phyloP scores from a whole-genome alignment of 805 yeast species.

The Cyberlindnera meyerae region DNA sequence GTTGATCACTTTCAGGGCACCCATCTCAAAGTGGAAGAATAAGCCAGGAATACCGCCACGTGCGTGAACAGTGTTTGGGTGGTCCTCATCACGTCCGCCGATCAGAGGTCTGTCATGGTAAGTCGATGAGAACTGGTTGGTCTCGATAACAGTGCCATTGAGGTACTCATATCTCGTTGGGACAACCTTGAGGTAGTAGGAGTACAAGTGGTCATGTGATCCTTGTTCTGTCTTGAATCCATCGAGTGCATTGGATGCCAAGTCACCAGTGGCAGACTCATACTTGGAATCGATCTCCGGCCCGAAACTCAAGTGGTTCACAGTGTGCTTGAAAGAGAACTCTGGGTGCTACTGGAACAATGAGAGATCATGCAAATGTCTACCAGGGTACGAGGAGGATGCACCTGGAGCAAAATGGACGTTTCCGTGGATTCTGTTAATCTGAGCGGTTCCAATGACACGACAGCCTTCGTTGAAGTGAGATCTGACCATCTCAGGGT shows the following conservation, averaged over 20 bases:
- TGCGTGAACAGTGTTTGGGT: conserved; percentile 76
- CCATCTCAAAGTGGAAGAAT: conserved; percentile 82
- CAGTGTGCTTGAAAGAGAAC: conserved; percentile 70
- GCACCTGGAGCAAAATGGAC: conserved; percentile 96
- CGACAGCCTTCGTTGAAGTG: conserved; percentile 84
- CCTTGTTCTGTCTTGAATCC: conserved; percentile 37
- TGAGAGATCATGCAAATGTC: conserved; percentile 83
- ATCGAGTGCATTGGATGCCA: conserved; percentile 66
- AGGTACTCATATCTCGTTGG: conserved; percentile 79
- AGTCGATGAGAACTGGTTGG: conserved; percentile 89
- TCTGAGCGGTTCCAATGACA: conserved; percentile 68
- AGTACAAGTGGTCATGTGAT: conserved; percentile 56
- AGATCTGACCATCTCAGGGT: conserved; percentile 55
- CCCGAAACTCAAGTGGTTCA: conserved; percentile 85
- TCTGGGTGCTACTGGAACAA: conserved; percentile 53
- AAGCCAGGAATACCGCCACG: conserved; percentile 91
- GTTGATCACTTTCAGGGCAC: conserved; percentile 88
- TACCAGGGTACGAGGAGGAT: conserved; percentile 50
- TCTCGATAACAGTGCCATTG: conserved; percentile 50
- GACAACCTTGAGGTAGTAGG: conserved; percentile 85
- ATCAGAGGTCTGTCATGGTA: conserved; percentile 76
- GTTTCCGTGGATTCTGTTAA: conserved; percentile 85
- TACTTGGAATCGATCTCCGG: conserved; percentile 37
- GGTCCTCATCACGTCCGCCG: conserved; percentile 91
- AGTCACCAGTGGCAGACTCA: conserved; percentile 25